Base-by-base conservation (phyloP, 2,329 filamentous ascomycete genomes). In the Ophiostoma novo-ulmi region DNA sequence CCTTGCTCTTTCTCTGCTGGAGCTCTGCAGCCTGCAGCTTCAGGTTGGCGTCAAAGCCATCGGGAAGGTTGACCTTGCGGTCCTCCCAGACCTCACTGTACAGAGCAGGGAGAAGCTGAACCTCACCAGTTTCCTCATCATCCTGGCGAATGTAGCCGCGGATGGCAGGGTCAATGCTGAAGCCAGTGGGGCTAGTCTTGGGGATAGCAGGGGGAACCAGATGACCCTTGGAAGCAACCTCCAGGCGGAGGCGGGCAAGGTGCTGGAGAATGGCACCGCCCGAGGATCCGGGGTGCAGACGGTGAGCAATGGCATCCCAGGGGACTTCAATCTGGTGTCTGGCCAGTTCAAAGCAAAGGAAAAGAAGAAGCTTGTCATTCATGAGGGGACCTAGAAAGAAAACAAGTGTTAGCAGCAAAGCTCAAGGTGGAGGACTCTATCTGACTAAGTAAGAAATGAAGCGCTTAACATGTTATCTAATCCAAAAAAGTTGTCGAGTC, bases 11-110 rank as follows among this genome's bases (percentile, higher is more conserved):
- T 20, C 44, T 20, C 17, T 17, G 6, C 44, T 48, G 17, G n/a
- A 48, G 5, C 17, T 26, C 52, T 4, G 52, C 52, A 7, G 52
- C 52, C n/a, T 26, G 22, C n/a, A 65, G n/a, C 63, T 65, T 65
- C 5, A 5, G 20, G 17, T 8, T 2, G 3, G 63, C 63, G 3
- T 65, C 63, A 39, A 39, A 64, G 20, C 36, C 20, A 20, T 65
- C 63, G 0, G 63, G 63, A 8, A 39, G 63, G 63, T 65, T 65
- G 63, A 41, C n/a, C 63, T 65, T 65, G 63, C 36, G 63, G 63
- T 65, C 63, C 20, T 38, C 63, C 31, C 63, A 65, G 7, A 65
- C 63, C 2, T 39, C 20, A 1, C n/a, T 22, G 63, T 39, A 65
- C 20, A 10, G 20, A 11, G 38, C 63, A 10, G 63, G 35, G 5